Percentiles rank a stretch among this genome's conserved stretches.
phyloP scores from a whole-genome alignment of 768 basidiomycete genomes.

The Rhizopogon vinicolor region DNA sequence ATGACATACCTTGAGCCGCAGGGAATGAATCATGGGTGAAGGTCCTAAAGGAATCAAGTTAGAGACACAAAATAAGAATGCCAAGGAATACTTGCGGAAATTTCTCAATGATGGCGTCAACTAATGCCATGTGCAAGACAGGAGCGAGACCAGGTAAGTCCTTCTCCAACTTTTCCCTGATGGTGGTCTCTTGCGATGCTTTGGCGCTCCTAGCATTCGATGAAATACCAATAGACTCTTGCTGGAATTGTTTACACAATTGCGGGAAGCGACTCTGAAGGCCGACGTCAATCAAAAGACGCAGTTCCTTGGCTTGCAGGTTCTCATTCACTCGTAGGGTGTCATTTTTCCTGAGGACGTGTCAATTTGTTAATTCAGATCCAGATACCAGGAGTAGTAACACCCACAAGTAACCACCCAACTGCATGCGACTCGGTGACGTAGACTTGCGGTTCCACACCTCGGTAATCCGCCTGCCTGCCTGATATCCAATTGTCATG shows the following conservation, averaged over 20 bases:
- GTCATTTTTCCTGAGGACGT: conserved; percentile 14
- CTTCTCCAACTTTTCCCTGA: background rate
- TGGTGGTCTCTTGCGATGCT: background rate
- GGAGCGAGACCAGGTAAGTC: conserved; percentile 4
- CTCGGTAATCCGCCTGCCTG: conserved; percentile 6
- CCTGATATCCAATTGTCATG: conserved; percentile 25
- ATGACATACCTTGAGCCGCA: conserved; percentile 3
- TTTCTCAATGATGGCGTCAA: conserved; percentile 20
- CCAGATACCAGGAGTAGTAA: background rate
- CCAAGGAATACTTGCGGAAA: conserved; percentile 10
- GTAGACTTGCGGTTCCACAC: background rate
- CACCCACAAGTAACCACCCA: conserved; percentile 18
- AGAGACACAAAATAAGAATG: background rate
- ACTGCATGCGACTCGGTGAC: background rate
- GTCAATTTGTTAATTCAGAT: background rate
- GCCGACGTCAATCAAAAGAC: conserved; percentile 23
- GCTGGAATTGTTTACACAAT: conserved; percentile 19
- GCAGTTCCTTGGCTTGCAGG: conserved; percentile 20
- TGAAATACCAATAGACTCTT: conserved; percentile 4
- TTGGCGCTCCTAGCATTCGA: background rate
- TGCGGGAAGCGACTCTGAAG: conserved; percentile 21
- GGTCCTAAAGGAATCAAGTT: conserved; percentile 1
- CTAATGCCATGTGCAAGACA: conserved; percentile 11
- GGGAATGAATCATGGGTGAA: conserved; percentile 12
- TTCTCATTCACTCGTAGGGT: conserved; percentile 17